A percentile compares a stretch with the other conserved stretches of the same genome.
These are phyloP conservation scores for Chaetomium fimeti DNA, from an alignment of 495 filamentous ascomycete species.

Conservation along the genomic window DNA sequence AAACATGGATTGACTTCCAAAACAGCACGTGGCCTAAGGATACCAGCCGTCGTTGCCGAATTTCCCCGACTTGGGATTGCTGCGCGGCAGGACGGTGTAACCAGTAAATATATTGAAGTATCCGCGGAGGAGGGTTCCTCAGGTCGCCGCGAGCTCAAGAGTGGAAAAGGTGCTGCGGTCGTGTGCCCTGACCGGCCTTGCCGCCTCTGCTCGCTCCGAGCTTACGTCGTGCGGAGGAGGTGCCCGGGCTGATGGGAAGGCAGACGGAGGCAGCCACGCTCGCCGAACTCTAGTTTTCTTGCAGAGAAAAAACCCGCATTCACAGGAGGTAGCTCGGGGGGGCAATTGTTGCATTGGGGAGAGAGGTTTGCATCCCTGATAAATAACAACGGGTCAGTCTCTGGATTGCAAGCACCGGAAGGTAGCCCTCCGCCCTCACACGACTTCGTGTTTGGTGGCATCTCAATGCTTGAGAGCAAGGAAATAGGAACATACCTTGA, in stretches of 20 bases:
- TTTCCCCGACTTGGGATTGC: neutral
- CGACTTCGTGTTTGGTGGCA: neutral
- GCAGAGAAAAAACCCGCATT: neutral
- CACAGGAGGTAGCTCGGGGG: neutral
- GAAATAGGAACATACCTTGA: conserved; percentile 10
- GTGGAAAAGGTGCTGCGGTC: neutral
- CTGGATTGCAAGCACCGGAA: conserved; percentile 17
- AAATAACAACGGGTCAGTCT: conserved; percentile 13
- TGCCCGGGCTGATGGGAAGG: neutral
- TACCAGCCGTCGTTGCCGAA: neutral
- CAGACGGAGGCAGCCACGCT: neutral
- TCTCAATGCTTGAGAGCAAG: neutral
- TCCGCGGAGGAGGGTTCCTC: neutral
- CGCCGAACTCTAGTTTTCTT: neutral
- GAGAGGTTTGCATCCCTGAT: neutral
- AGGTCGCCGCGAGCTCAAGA: neutral
- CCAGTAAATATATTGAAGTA: neutral
- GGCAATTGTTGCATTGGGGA: neutral
- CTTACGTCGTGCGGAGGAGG: neutral
- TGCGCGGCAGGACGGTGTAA: neutral
- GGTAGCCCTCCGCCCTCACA: conserved; percentile 12
- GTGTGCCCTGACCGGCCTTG: neutral
- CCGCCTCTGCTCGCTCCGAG: neutral
- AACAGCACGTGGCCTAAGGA: neutral
- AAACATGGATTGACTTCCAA: neutral